These are phyloP conservation scores for Sordaria brevicollis DNA, from an alignment of 495 filamentous ascomycete species.

Conservation along the genomic window DNA sequence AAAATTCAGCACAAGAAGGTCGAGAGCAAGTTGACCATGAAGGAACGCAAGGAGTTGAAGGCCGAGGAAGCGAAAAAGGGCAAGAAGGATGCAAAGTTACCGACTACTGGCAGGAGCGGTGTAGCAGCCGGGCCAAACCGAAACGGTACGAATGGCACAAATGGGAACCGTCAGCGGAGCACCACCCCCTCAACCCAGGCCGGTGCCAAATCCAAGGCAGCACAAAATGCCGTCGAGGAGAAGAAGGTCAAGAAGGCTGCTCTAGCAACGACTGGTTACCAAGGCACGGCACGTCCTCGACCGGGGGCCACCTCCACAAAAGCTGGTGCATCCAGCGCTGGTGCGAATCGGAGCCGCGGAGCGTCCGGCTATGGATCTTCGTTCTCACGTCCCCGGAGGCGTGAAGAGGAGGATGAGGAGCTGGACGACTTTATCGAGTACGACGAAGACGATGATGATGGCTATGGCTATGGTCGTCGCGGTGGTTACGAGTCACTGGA, in stretches of 20 bases:
- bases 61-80: conserved; percentile 18
- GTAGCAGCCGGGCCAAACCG: conserved; percentile 6
- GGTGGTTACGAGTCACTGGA: conserved; percentile 22
- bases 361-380: conserved; percentile 16
- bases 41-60: conserved; percentile 36
- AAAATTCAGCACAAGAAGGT: conserved; percentile 48
- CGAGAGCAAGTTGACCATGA: conserved; percentile 32
- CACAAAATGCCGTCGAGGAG: conserved; percentile 18
- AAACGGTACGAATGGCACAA: conserved; percentile 7
- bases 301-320: conserved; percentile 23
- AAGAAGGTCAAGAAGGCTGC: conserved; percentile 50
- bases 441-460: conserved; percentile 41
- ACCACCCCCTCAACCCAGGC: conserved; percentile 8
- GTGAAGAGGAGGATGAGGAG: conserved; percentile 46
- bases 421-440: conserved; percentile 44
- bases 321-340: conserved; percentile 12
- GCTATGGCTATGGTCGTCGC: conserved; percentile 15
- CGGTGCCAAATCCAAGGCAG: conserved; percentile 8
- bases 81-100: conserved; percentile 4
- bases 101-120: conserved; percentile 11
- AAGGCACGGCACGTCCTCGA: conserved; percentile 41
- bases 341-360: conserved; percentile 11
- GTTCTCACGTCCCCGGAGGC: conserved; percentile 25
- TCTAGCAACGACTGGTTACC: conserved; percentile 45
- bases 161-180: neutral